These are phyloP conservation scores for Fusarium dlaminii DNA, from an alignment of 2,329 filamentous ascomycete genomes.

Conservation along the genomic window DNA sequence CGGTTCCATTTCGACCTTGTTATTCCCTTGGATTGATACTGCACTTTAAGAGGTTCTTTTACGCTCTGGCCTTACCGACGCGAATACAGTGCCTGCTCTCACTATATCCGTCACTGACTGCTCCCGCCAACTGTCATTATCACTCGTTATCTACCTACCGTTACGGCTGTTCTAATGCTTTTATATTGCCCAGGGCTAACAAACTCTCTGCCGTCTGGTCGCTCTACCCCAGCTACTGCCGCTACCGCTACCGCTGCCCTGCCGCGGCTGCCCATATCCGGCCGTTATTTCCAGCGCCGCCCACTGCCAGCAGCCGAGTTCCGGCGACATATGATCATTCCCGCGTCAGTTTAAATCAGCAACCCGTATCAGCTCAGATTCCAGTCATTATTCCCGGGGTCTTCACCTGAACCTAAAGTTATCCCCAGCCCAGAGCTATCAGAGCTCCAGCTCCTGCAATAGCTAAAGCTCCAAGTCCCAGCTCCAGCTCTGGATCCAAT, in stretches of 20 bases:
- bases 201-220: slow-evolving; percentile 20
- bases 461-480: slow-evolving; percentile 26
- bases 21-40: slow-evolving; percentile 28
- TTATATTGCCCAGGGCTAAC: slow-evolving; percentile 10
- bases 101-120: background rate
- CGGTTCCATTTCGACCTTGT: slow-evolving; percentile 15
- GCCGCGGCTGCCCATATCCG: slow-evolving; percentile 31
- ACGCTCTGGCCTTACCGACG: background rate
- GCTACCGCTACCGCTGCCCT: slow-evolving; percentile 25
- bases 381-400: slow-evolving; percentile 32
- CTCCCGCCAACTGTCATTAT: background rate
- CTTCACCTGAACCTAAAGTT: slow-evolving; percentile 6
- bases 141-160: background rate
- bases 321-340: slow-evolving; percentile 24
- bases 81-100: background rate
- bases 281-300: slow-evolving; percentile 46
- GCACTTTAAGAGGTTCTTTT: slow-evolving; percentile 4
- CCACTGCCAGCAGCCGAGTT: slow-evolving; percentile 36
- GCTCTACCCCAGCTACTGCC: slow-evolving; percentile 16
- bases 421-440: slow-evolving; percentile 9
- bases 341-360: slow-evolving; percentile 8
- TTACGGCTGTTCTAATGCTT: background rate
- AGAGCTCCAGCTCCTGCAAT: slow-evolving; percentile 7
- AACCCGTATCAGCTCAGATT: slow-evolving; percentile 13
- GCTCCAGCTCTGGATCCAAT: slow-evolving; percentile 17